Base-by-base conservation (phyloP, 208 protist species). In the Trypanosoma rangeli region DNA sequence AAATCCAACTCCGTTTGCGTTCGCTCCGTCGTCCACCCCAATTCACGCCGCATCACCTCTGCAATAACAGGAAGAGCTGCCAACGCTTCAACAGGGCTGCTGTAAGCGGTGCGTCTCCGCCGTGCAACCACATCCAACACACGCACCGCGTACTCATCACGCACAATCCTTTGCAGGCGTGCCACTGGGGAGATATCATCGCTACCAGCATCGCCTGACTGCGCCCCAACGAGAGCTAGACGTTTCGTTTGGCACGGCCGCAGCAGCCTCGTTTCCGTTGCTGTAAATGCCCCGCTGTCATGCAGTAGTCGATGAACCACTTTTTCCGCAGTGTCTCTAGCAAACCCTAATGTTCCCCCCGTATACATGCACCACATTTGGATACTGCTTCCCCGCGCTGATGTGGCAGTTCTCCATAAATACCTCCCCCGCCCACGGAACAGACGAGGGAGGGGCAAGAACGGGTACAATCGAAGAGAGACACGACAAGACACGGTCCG, bases 81-180 rank as follows among this genome's bases (percentile, higher is more conserved):
- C 18, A 86, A 29, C 0, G 91, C 88, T 61, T 94, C 74, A 4
- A 66, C 81, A 1, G 91, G 91, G 46, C 88, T 94, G 16, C 81
- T 94, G 80, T 86, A 94, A 28, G 72, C 86, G 12, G 87, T 68
- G 50, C 83, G 83, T 20, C 81, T 84, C 35, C 91, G 84, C 2
- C 91, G 79, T 22, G 86, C 78, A 2, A 96, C 16, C 3, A 96
- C 70, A 61, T 96, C 91, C 1, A 78, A 67, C 29, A 96, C 49
- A n/a, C 80, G 80, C 70, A 84, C 82, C 5, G 80, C 87, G 46
- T 87, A 88, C 24, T 72, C 78, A n/a, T 90, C 82, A 5, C 29
- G 37, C 16, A 86, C 59, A 5, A 93, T 62, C 13, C 48, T 13
- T 44, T 59, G 60, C 54, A 78, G 15, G 22, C 66, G 68, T 44